Percentiles rank a stretch among this genome's conserved stretches.
Evolutionary conservation across 2,329 filamentous ascomycete species (phyloP).

Genomic region (Ramichloridium luteum): DNA sequence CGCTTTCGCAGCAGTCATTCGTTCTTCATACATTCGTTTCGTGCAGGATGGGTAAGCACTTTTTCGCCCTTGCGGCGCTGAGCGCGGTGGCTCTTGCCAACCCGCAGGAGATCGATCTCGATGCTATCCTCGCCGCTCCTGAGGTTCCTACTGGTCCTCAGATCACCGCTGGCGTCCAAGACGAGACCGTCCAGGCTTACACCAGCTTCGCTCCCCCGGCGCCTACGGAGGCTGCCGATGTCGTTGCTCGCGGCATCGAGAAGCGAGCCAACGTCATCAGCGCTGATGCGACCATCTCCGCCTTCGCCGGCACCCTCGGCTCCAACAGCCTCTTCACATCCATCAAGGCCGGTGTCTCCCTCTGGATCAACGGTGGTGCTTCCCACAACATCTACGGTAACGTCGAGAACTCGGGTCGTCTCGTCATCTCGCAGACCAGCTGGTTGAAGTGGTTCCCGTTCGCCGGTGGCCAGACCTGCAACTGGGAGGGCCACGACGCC

Average conservation of each 20-base stretch:
- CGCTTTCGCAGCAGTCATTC: no score
- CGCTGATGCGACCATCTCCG: slow-evolving; percentile 2
- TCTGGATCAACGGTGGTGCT: slow-evolving; percentile 3
- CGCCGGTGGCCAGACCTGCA: slow-evolving; percentile 6
- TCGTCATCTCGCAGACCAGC: slow-evolving; percentile 5
- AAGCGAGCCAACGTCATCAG: neutral
- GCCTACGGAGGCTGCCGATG: neutral
- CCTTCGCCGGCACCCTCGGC: slow-evolving; percentile 2
- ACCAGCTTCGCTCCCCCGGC: neutral
- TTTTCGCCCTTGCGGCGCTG: neutral
- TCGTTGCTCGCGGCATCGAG: slow-evolving; percentile 1
- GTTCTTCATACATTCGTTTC: no score
- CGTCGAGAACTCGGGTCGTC: slow-evolving; percentile 4
- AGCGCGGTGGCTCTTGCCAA: neutral
- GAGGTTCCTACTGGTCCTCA: neutral
- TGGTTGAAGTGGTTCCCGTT: neutral
- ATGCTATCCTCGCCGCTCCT: neutral
- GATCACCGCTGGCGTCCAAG: neutral
- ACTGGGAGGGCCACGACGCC: slow-evolving; percentile 7
- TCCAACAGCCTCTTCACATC: neutral
- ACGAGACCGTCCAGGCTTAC: neutral
- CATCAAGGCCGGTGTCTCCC: slow-evolving; percentile 1
- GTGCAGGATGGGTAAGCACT: neutral
- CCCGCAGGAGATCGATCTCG: neutral
- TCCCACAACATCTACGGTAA: slow-evolving; percentile 7